phyloP scores from a whole-genome alignment of 257 asterid species.

The Cynanchum wilfordii region DNA sequence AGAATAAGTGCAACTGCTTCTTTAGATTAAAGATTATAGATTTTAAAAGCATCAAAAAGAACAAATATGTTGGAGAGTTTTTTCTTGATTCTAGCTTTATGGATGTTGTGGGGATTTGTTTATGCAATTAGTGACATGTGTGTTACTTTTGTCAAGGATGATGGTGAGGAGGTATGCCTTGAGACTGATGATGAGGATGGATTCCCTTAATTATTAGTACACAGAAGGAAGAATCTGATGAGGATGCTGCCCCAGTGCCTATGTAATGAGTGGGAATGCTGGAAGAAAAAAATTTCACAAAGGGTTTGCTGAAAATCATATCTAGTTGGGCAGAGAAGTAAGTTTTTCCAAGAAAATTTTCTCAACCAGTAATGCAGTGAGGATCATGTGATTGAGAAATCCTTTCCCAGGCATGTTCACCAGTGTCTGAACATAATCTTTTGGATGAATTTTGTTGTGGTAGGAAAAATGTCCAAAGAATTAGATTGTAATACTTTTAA shows the following conservation, averaged over 20 bases:
- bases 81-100: no score
- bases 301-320: neutral
- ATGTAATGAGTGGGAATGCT: no score
- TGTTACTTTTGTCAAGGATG: constrained; percentile 14
- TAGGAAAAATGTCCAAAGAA: neutral
- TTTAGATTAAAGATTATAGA: no score
- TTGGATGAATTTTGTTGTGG: neutral
- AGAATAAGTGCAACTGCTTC: constrained; percentile 5
- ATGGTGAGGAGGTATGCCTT: constrained; percentile 9
- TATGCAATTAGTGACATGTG: neutral
- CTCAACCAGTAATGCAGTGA: neutral
- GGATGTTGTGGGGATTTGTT: neutral
- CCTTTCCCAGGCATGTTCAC: neutral
- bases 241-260: no score
- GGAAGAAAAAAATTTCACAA: neutral
- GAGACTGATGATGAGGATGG: constrained; percentile 6
- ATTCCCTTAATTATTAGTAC: neutral
- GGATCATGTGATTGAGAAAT: neutral
- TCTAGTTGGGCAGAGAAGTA: neutral
- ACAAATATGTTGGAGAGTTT: no score
- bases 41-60: neutral
- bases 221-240: neutral
- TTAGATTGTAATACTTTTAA: no score
- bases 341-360: neutral
- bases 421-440: no score